Evolutionary conservation across 83 land plant species (phyloP).

Genomic region (Diphasiastrum complanatum): DNA sequence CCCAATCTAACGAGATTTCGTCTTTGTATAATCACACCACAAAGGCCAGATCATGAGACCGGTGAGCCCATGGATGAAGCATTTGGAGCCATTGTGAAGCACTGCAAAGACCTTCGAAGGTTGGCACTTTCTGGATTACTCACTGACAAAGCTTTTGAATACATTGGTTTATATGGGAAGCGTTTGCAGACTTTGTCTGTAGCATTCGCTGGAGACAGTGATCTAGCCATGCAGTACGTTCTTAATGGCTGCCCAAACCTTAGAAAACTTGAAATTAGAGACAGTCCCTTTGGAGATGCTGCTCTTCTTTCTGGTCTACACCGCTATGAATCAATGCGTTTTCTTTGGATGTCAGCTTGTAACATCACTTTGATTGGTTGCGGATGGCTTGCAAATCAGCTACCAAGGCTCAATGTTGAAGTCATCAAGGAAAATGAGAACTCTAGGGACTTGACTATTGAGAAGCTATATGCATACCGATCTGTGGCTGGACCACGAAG

Average conservation of each 20-base stretch:
- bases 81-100: constrained; percentile 32
- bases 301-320: constrained; percentile 29
- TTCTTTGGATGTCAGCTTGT: constrained; percentile 43
- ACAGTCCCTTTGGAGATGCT: constrained; percentile 37
- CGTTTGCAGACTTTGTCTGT: constrained; percentile 30
- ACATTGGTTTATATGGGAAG: constrained; percentile 30
- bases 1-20: constrained; percentile 34
- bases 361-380: constrained; percentile 26
- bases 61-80: constrained; percentile 31
- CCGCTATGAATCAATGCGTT: constrained; percentile 33
- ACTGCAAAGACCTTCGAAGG: constrained; percentile 18
- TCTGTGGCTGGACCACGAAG: constrained; percentile 31
- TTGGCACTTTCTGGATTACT: constrained; percentile 35
- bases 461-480: constrained; percentile 32
- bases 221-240: constrained; percentile 30
- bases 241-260: constrained; percentile 29
- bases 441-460: constrained; percentile 4
- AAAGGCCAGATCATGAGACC: constrained; percentile 23
- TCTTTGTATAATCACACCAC: constrained; percentile 31
- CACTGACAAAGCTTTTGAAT: constrained; percentile 30
- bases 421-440: constrained; percentile 28
- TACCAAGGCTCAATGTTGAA: constrained; percentile 35
- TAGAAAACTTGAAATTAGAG: constrained; percentile 37
- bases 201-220: constrained; percentile 35
- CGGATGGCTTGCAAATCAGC: constrained; percentile 15